These are phyloP conservation scores for Sporothrix globosa DNA, from an alignment of 2,329 filamentous ascomycete species.

Conservation along the genomic window DNA sequence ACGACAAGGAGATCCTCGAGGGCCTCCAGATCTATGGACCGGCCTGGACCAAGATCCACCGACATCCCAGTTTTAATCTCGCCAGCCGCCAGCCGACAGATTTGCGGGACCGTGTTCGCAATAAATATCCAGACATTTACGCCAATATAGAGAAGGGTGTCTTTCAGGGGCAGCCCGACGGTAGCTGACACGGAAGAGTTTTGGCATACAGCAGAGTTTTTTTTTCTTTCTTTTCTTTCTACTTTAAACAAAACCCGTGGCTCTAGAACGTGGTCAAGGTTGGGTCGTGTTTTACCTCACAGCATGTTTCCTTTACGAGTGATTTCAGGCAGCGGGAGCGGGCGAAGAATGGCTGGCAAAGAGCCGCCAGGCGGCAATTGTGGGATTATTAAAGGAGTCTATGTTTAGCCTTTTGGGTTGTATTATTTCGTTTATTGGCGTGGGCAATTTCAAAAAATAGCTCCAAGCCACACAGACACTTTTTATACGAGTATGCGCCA, in stretches of 20 bases:
- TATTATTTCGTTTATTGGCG: conserved; percentile 1
- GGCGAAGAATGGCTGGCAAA: background rate
- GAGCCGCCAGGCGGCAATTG: background rate
- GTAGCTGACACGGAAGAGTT: background rate
- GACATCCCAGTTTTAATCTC: conserved; percentile 62
- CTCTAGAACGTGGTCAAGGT: background rate
- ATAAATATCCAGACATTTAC: conserved; percentile 65
- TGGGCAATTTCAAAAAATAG: background rate
- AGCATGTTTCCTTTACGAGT: background rate
- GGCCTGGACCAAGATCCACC: conserved; percentile 67
- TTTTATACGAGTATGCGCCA: background rate
- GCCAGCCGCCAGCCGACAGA: conserved; percentile 64
- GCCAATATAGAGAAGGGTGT: conserved; percentile 59
- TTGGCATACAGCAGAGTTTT: background rate
- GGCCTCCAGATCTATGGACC: conserved; percentile 64
- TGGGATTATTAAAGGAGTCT: conserved; percentile 4
- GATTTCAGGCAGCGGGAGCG: background rate
- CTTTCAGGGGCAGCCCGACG: conserved; percentile 50
- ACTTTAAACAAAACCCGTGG: background rate
- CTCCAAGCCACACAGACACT: background rate
- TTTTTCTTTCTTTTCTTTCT: too few relatives aligned
- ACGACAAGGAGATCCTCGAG: conserved; percentile 64
- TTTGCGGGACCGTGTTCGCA: conserved; percentile 64
- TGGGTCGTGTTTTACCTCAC: background rate
- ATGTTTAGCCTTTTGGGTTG: conserved; percentile 1